Evolutionary conservation across 306 rosid species (phyloP).

Genomic region (Trifolium subterraneum): DNA sequence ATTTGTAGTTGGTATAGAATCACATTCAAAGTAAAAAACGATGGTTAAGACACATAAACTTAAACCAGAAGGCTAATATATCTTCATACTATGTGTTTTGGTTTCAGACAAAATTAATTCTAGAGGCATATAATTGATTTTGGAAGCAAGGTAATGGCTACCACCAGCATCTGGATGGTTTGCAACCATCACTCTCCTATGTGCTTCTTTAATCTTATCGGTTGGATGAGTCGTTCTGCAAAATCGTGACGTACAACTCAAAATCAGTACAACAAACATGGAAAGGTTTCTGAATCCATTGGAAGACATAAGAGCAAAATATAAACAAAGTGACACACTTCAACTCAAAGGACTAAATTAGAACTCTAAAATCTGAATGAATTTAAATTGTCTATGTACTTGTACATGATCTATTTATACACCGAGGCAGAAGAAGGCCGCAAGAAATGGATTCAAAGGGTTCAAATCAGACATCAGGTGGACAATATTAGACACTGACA

Average conservation of each 20-base stretch:
- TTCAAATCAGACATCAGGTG: too few relatives aligned
- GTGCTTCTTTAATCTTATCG: too few relatives aligned
- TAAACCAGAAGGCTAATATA: too few relatives aligned
- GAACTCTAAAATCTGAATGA: not conserved
- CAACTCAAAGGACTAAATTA: not conserved
- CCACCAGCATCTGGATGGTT: conserved; percentile 99
- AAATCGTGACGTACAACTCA: too few relatives aligned
- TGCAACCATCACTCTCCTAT: conserved; percentile 94
- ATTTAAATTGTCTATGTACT: not conserved
- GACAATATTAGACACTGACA: too few relatives aligned
- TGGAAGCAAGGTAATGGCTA: conserved; percentile 93
- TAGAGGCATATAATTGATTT: conserved; percentile 24
- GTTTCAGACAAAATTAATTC: not conserved
- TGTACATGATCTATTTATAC: not conserved
- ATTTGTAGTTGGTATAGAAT: not conserved
- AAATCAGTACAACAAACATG: conserved; percentile 35
- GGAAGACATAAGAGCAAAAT: conserved; percentile 7
- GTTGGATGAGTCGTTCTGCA: conserved; percentile 65
- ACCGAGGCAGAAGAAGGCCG: too few relatives aligned
- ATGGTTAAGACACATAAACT: not conserved
- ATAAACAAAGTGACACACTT: not conserved
- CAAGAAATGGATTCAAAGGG: too few relatives aligned
- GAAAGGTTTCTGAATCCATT: not conserved
- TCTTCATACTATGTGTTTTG: too few relatives aligned
- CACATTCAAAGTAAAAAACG: not conserved